Percentiles rank a stretch among this genome's conserved stretches.
phyloP scores from a whole-genome alignment of 352 stramenopile genomes.

The Plasmopara viticola region DNA sequence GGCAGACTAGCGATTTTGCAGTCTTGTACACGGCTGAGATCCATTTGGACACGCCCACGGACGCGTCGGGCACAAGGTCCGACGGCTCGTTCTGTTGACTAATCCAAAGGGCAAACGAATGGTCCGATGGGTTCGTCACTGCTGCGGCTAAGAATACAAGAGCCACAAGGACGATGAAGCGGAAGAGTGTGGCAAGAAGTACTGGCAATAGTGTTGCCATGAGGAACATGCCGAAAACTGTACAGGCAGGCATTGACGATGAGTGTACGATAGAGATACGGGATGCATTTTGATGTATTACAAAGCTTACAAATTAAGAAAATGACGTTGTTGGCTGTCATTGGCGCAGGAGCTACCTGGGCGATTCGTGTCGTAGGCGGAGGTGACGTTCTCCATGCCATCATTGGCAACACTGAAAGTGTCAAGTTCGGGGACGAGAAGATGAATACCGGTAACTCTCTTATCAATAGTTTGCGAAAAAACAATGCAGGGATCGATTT shows the following conservation, averaged over 20 bases:
- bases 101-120: slow-evolving; percentile 66
- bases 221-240: slow-evolving; percentile 70
- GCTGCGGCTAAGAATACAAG: slow-evolving; percentile 25
- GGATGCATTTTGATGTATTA: background rate
- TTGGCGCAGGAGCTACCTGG: slow-evolving; percentile 11
- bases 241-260: background rate
- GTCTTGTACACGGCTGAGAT: slow-evolving; percentile 67
- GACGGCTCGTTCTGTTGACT: slow-evolving; percentile 40
- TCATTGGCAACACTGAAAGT: background rate
- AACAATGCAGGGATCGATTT: no score
- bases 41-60: slow-evolving; percentile 53
- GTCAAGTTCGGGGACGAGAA: no score
- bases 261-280: slow-evolving; percentile 5
- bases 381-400: slow-evolving; percentile 18
- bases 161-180: slow-evolving; percentile 28
- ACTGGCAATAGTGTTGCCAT: slow-evolving; percentile 52
- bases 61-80: slow-evolving; percentile 34
- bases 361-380: slow-evolving; percentile 11
- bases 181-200: slow-evolving; percentile 40
- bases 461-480: no score
- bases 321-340: slow-evolving; percentile 57
- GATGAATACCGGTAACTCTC: no score
- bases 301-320: slow-evolving; percentile 57
- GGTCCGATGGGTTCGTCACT: slow-evolving; percentile 59
- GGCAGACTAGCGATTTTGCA: slow-evolving; percentile 52